Base-by-base conservation (phyloP, 2,329 filamentous ascomycete genomes). In the Shiraia sp. region DNA sequence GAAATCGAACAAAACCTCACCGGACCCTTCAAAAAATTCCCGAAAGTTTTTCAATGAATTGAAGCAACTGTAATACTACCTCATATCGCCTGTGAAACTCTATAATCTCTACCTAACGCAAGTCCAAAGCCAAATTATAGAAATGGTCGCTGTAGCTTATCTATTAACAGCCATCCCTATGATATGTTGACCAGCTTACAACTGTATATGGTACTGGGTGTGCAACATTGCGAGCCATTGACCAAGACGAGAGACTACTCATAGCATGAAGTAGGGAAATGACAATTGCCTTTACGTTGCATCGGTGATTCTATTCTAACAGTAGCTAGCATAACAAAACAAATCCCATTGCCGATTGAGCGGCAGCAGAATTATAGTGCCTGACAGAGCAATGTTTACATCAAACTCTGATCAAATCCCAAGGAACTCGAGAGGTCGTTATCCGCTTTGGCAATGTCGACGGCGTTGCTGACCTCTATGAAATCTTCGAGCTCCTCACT, bases 401-500 rank as follows among this genome's bases (percentile, higher is more conserved):
- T 19, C 23, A 50, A 17, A n/a, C 34, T 39, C 6, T 48, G 44
- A 36, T 55, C 52, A 29, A 50, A 36, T 6, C 16, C 17, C 34
- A 55, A 26, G 4, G 35, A 35, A 9, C 22, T 23, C 31, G 46
- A 30, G 9, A 32, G 45, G 30, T 59, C 56, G n/a, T 53, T 49
- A 13, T 63, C 58, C 39, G 59, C 36, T 12, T 58, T 66, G 23
- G 63, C 65, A 40, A 90, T 87, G 66, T 96, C 91, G 12, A 93
- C 90, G 0, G 88, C 86, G 52, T 87, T 78, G 60, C 90, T 96
- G 17, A 90, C 86, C 58, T 95, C 90, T 19, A 96, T 86, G 69
- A 97, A 97, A 55, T 97, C 93, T 68, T 97, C 93, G 42, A 97
- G 74, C 73, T 97, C 93, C 67, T 97, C 91, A 50, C 90, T 95